Conservation (phyloP, 2,329 filamentous ascomycete genomes). For the Didymella exigua region DNA sequence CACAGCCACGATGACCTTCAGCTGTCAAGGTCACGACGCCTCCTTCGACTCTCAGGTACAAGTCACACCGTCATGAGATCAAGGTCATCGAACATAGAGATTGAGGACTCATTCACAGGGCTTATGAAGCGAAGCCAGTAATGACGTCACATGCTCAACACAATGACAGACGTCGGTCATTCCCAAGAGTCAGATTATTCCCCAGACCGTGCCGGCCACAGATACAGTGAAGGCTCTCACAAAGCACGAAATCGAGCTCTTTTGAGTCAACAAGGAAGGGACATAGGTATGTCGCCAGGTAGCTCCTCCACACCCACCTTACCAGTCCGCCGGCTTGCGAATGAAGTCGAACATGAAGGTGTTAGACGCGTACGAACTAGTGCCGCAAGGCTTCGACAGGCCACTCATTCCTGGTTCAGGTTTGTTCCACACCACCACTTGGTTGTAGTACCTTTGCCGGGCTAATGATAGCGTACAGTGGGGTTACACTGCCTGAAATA, state of each 20-base stretch:
- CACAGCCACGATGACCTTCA: conserved; percentile 2
- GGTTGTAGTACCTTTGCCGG: background rate
- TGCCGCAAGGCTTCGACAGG: background rate
- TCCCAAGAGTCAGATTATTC: background rate
- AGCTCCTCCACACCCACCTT: background rate
- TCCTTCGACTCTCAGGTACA: background rate
- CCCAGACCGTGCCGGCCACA: background rate
- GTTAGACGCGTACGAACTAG: background rate
- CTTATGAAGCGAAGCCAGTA: background rate
- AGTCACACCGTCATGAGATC: conserved; percentile 6
- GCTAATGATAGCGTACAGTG: background rate
- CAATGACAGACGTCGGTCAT: background rate
- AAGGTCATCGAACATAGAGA: background rate
- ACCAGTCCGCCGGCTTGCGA: background rate
- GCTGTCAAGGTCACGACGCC: conserved; percentile 1
- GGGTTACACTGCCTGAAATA: conserved; percentile 6
- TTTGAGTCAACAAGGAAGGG: background rate
- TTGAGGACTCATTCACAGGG: background rate
- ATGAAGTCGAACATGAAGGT: background rate
- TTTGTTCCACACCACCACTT: background rate
- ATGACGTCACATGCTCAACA: background rate
- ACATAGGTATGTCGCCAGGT: background rate
- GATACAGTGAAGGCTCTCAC: background rate
- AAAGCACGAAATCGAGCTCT: too few relatives aligned
- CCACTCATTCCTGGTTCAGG: background rate